Evolutionary conservation across 352 stramenopile species (phyloP).

Genomic region (Globisporangium spiculum): DNA sequence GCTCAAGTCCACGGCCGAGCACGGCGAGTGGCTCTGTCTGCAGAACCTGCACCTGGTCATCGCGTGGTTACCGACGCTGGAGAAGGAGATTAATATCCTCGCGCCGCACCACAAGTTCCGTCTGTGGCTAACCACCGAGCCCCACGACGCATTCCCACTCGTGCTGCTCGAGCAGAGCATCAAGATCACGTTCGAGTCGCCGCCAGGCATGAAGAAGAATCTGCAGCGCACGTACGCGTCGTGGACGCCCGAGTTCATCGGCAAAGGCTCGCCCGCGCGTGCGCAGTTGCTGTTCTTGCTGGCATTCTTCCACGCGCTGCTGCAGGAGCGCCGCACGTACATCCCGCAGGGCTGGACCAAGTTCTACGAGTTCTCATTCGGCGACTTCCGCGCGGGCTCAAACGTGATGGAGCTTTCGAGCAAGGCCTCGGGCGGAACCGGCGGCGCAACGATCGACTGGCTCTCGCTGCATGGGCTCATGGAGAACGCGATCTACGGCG

Average conservation of each 20-base stretch:
- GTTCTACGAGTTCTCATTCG: conserved; percentile 95
- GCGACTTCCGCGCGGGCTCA: conserved; percentile 90
- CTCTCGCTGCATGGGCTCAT: conserved; percentile 91
- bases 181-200: conserved; percentile 95
- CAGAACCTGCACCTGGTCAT: conserved; percentile 96
- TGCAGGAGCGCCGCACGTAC: conserved; percentile 89
- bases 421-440: conserved; percentile 24
- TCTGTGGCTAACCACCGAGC: conserved; percentile 94
- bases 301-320: conserved; percentile 87
- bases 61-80: conserved; percentile 90
- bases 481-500: conserved; percentile 95
- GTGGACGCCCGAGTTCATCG: conserved; percentile 84
- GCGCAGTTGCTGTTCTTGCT: conserved; percentile 87
- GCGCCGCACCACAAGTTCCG: conserved; percentile 85
- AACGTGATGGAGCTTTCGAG: conserved; percentile 87
- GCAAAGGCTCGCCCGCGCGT: conserved; percentile 29
- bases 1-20: conserved; percentile 66
- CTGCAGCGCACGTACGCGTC: conserved; percentile 90
- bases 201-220: conserved; percentile 95
- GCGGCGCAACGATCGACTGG: conserved; percentile 77
- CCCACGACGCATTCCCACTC: conserved; percentile 88
- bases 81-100: conserved; percentile 87
- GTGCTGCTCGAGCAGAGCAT: conserved; percentile 91
- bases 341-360: conserved; percentile 96
- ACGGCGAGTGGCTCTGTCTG: conserved; percentile 93